Evolutionary conservation across 2,329 filamentous ascomycete species (phyloP), one percentile per base, ranked within the genome.

Genomic region (Ampelomyces quisqualis): DNA sequence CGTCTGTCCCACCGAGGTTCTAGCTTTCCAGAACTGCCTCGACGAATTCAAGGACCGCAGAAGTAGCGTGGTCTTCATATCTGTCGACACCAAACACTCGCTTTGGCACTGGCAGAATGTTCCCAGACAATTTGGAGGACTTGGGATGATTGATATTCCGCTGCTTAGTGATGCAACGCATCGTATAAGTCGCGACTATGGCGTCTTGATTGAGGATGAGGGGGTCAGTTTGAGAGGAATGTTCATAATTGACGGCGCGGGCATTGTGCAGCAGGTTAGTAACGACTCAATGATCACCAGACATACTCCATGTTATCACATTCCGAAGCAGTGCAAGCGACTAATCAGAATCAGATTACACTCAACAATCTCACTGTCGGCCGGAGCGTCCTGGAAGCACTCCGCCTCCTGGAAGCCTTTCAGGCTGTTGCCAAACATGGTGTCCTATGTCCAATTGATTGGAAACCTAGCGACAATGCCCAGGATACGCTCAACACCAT

Each of bases 21-120:
- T 62, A 11, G 58, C 58, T 2, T 65, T 62, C 35, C 53, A 65
- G 20, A 60, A 57, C 18, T 58, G 54, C 30, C 43, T 56, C 2
- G 54, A 61, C 11, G 57, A 62, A 22, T 64, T 64, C 34, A 50
- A 44, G 10, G 53, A 62, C 26, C 49, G 57, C 14, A 50, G 57
- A 18, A 60, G 55, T 37, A 53, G 47, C 13, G 43, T 64, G 8
- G 47, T 54, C 1, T 65, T 64, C 34, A 45, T 63, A 10, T 56
- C 51, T 4, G 58, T 62, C n/a, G 62, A 64, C 35, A 60, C 59
- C 2, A 62, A 64, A 34, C 57, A 65, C 38, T 47, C 46, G 1
- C 26, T 64, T 7, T 60, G 55, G 56, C 57, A 60, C 31, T 65
- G 59, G 60, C 52, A 62, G 39, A 61, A 59, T 21, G 52, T 61